Evolutionary conservation across 495 filamentous ascomycete species (phyloP).

Genomic region (Hyaloscypha bicolor): DNA sequence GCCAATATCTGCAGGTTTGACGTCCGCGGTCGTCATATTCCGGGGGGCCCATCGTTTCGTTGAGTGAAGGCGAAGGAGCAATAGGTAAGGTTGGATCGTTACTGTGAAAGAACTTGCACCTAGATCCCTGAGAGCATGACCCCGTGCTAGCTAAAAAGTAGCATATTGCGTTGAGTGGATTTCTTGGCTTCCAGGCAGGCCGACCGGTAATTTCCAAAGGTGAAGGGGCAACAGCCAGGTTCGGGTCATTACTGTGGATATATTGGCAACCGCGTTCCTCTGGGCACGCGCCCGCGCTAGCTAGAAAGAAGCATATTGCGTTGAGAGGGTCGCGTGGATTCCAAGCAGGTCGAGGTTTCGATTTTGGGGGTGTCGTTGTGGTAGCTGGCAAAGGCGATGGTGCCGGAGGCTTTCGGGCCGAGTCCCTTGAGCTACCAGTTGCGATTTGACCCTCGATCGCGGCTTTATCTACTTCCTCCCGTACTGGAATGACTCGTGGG

Average conservation of each 20-base stretch:
- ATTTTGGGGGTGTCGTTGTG: background rate
- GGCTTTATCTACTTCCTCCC: background rate
- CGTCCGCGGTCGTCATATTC: background rate
- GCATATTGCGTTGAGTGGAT: conserved; percentile 20
- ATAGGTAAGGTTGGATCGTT: conserved; percentile 12
- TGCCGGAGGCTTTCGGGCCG: background rate
- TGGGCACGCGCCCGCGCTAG: background rate
- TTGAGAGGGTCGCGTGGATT: conserved; percentile 11
- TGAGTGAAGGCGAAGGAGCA: conserved; percentile 6
- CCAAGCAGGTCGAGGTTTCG: conserved; percentile 5
- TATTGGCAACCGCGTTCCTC: conserved; percentile 4
- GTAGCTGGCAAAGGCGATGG: background rate
- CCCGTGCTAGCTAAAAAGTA: conserved; percentile 12
- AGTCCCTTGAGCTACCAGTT: too few species aligned
- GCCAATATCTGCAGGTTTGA: conserved; percentile 2
- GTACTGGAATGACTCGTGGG: background rate
- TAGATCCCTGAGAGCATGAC: background rate
- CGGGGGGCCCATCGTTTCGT: background rate
- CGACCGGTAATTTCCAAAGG: conserved; percentile 3
- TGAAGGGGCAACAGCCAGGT: conserved; percentile 16
- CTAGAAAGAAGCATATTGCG: conserved; percentile 24
- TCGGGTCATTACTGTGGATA: conserved; percentile 12
- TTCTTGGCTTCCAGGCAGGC: conserved; percentile 11
- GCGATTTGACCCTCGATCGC: background rate
- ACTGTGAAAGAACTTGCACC: conserved; percentile 14